Conservation (phyloP, 2,329 filamentous ascomycete species). For the Microdochium bolleyi region DNA sequence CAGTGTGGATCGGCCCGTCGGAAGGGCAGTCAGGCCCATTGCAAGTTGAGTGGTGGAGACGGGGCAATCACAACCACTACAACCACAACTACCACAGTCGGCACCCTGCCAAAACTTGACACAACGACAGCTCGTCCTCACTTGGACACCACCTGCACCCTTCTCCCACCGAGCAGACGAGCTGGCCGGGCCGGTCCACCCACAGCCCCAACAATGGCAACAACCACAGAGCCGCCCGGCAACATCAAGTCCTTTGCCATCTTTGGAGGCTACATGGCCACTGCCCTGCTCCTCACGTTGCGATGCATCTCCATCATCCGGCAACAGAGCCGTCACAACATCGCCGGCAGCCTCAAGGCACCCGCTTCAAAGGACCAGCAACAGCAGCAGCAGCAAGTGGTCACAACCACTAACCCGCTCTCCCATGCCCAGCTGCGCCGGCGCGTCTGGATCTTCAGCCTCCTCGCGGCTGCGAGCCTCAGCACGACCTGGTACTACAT, state of each 20-base stretch:
- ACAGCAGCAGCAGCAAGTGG: background rate
- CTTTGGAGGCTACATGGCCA: slow-evolving; percentile 11
- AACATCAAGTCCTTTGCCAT: slow-evolving; percentile 7
- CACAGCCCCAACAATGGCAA: no score
- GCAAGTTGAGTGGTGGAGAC: no score
- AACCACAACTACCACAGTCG: no score
- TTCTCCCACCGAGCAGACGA: no score
- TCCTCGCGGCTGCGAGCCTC: slow-evolving; percentile 14
- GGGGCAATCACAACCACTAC: no score
- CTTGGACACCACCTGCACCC: no score
- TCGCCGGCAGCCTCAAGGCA: background rate
- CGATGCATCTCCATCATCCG: slow-evolving; percentile 8
- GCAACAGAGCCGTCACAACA: background rate
- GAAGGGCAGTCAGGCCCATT: no score
- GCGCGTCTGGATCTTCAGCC: slow-evolving; percentile 7
- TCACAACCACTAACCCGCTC: background rate
- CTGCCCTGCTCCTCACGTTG: slow-evolving; percentile 8
- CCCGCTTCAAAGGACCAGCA: background rate
- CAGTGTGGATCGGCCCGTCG: no score
- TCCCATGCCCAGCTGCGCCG: background rate
- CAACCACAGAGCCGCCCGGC: background rate
- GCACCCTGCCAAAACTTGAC: no score
- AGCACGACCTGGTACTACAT: slow-evolving; percentile 17
- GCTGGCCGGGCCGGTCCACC: no score
- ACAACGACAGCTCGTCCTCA: no score